Percentiles rank a stretch among this genome's conserved stretches.
Evolutionary conservation across 1,284 basidiomycete genomes (phyloP).

Genomic region (Anthracocystis panici-leucophaei): DNA sequence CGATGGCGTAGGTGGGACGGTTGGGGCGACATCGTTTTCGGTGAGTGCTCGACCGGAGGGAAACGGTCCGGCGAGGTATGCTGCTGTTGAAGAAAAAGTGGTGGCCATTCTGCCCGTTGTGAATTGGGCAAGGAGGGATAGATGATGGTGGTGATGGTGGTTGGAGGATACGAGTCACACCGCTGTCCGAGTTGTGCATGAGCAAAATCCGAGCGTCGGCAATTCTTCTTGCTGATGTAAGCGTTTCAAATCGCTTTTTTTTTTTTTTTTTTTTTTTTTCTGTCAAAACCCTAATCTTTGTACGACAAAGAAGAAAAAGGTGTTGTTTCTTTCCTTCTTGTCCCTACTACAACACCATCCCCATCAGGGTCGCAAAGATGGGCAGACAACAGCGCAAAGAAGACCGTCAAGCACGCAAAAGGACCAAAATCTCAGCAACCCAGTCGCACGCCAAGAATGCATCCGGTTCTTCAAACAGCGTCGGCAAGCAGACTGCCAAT

Average conservation of each 20-base stretch:
- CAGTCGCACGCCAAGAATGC: slow-evolving; percentile 25
- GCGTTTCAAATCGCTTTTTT: slow-evolving; percentile 1
- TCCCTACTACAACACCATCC: slow-evolving; percentile 4
- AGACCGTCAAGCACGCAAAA: slow-evolving; percentile 44
- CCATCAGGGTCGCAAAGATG: slow-evolving; percentile 12
- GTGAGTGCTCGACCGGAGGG: slow-evolving; percentile 46
- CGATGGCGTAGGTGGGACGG: slow-evolving; percentile 35
- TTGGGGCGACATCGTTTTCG: slow-evolving; percentile 31
- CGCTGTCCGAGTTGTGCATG: neutral
- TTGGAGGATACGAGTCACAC: neutral
- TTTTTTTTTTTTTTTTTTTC: neutral
- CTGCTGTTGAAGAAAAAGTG: slow-evolving; percentile 25
- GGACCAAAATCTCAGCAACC: slow-evolving; percentile 36
- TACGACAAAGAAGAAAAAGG: neutral
- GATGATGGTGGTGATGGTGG: neutral
- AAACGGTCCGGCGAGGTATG: slow-evolving; percentile 48
- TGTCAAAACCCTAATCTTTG: slow-evolving; percentile 19
- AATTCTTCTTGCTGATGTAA: slow-evolving; percentile 20
- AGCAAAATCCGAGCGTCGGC: neutral
- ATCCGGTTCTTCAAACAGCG: slow-evolving; percentile 7
- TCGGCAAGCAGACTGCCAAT: slow-evolving; percentile 40
- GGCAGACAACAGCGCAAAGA: slow-evolving; percentile 40
- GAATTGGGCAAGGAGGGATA: neutral
- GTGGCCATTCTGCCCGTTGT: slow-evolving; percentile 11
- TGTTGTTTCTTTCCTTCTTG: slow-evolving; percentile 8